These are phyloP conservation scores for Ustilago crameri DNA, from an alignment of 1,284 basidiomycete species.

Conservation along the genomic window DNA sequence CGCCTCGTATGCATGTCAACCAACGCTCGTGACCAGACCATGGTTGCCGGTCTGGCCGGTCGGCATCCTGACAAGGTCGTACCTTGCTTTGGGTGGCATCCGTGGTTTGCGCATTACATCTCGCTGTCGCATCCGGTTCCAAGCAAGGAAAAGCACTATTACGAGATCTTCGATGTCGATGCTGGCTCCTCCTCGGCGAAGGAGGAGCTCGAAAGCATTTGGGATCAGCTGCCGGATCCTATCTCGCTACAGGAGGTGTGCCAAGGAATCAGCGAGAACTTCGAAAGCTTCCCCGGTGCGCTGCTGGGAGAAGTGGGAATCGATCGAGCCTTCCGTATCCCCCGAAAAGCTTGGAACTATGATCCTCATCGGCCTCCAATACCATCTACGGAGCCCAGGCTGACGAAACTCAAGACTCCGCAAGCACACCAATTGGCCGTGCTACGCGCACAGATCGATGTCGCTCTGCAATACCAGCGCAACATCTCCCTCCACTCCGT, in stretches of 20 bases:
- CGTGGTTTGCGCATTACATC: conserved; percentile 61
- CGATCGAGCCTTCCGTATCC: conserved; percentile 62
- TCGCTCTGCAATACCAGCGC: conserved; percentile 50
- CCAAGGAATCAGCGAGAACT: conserved; percentile 27
- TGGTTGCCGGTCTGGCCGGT: conserved; percentile 50
- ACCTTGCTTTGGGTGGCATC: conserved; percentile 62
- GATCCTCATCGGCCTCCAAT: conserved; percentile 18
- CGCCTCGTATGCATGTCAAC: conserved; percentile 60
- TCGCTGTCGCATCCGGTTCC: conserved; percentile 42
- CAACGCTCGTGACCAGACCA: conserved; percentile 50
- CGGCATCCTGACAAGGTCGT: conserved; percentile 30
- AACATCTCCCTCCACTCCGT: conserved; percentile 65
- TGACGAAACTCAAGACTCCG: conserved; percentile 58
- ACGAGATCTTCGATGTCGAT: conserved; percentile 31
- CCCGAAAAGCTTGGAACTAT: conserved; percentile 39
- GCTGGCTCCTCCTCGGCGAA: not conserved
- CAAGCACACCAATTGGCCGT: conserved; percentile 59
- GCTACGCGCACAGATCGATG: conserved; percentile 51
- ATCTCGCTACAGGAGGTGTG: conserved; percentile 38
- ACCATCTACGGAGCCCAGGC: conserved; percentile 9
- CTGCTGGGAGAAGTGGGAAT: conserved; percentile 64
- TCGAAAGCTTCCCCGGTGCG: conserved; percentile 51
- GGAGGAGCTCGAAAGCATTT: conserved; percentile 42
- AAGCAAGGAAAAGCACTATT: conserved; percentile 46
- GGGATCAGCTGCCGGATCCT: conserved; percentile 53